Conservation (phyloP, 805 yeast species). For the Monosporozyma unispora region DNA sequence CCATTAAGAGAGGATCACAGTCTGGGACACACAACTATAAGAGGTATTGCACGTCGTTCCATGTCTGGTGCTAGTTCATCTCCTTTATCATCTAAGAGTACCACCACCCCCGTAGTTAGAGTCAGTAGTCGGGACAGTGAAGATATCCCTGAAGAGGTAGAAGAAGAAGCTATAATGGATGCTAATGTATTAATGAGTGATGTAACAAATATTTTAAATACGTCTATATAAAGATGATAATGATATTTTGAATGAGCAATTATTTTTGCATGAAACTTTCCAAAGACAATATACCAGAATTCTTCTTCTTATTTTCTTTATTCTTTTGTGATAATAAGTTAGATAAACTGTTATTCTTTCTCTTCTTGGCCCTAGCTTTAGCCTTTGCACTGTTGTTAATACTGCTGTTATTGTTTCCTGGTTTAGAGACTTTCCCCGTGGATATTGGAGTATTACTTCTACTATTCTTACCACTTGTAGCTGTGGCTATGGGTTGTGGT, state of each 20-base stretch:
- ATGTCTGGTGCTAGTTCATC: constrained; percentile 13
- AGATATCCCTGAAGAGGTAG: background rate
- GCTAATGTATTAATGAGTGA: background rate
- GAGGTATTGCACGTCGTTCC: constrained; percentile 21
- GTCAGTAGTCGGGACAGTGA: background rate
- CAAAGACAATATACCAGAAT: constrained; percentile 32
- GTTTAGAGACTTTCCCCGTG: background rate
- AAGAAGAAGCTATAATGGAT: background rate
- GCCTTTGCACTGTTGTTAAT: constrained; percentile 19
- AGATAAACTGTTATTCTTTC: constrained; percentile 37
- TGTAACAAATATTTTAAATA: background rate
- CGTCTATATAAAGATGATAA: background rate
- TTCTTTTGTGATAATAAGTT: constrained; percentile 37
- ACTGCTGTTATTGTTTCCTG: background rate
- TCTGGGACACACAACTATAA: constrained; percentile 2
- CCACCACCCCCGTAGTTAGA: background rate
- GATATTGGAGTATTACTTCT: background rate
- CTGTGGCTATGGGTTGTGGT: background rate
- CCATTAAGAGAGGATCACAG: constrained; percentile 13
- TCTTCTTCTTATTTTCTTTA: constrained; percentile 23
- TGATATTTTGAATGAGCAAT: too few relatives aligned
- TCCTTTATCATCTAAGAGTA: background rate
- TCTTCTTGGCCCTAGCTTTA: constrained; percentile 38
- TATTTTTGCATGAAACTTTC: constrained; percentile 40
- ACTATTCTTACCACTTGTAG: background rate